These are phyloP conservation scores for Scolecobasidium constrictum DNA, from an alignment of 2,329 filamentous ascomycete genomes.

Conservation along the genomic window DNA sequence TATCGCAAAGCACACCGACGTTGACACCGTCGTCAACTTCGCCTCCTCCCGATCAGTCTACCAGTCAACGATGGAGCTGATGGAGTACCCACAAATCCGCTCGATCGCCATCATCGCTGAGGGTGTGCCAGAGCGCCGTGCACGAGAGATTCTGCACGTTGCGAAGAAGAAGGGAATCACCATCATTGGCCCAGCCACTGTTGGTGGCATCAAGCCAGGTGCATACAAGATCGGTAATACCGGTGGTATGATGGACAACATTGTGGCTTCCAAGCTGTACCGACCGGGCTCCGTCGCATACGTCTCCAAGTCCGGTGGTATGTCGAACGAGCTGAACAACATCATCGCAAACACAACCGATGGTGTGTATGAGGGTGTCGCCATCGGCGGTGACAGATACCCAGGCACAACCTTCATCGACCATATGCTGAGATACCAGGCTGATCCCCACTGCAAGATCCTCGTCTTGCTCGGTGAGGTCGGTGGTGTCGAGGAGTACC, in stretches of 20 bases:
- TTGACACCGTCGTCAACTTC: constrained; percentile 98
- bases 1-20: constrained; percentile 90
- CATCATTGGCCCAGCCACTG: constrained; percentile 96
- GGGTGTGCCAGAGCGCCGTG: constrained; percentile 95
- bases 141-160: constrained; percentile 93
- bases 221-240: constrained; percentile 99
- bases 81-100: constrained; percentile 94
- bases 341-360: constrained; percentile 94
- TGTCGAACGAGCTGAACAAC: constrained; percentile 99
- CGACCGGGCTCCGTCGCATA: constrained; percentile 97
- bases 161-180: constrained; percentile 98
- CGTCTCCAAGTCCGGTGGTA: constrained; percentile 99
- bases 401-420: constrained; percentile 99
- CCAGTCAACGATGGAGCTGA: constrained; percentile 96
- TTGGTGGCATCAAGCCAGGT: constrained; percentile 98
- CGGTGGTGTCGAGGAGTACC: constrained; percentile 98
- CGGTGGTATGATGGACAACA: constrained; percentile 99
- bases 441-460: constrained; percentile 96
- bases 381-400: constrained; percentile 98
- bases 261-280: constrained; percentile 99
- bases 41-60: constrained; percentile 98
- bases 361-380: constrained; percentile 97
- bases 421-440: constrained; percentile 92
- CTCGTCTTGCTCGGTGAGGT: constrained; percentile 93
- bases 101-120: constrained; percentile 99